These are phyloP conservation scores for Dioszegia hungarica DNA, from an alignment of 768 basidiomycete genomes.

Conservation along the genomic window DNA sequence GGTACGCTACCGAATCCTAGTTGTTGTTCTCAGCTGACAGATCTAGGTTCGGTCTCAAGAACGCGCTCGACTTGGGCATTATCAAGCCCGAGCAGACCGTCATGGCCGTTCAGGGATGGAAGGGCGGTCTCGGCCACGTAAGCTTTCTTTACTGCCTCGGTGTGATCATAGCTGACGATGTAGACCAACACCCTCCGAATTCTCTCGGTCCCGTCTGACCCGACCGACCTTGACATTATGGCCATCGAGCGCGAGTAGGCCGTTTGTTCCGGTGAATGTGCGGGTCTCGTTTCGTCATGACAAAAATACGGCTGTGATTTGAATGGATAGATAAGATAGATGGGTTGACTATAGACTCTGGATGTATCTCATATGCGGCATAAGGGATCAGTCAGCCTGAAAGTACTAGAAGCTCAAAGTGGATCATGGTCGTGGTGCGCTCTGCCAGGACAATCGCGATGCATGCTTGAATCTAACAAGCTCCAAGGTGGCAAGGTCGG, in stretches of 20 bases:
- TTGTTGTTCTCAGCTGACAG: not conserved
- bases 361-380: too few species aligned
- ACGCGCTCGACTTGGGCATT: conserved; percentile 74
- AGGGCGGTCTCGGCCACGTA: conserved; percentile 84
- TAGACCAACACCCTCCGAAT: conserved; percentile 50
- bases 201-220: conserved; percentile 46
- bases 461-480: too few species aligned
- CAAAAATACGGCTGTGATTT: too few species aligned
- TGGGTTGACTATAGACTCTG: too few species aligned
- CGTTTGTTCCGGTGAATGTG: too few species aligned
- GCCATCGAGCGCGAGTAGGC: conserved; percentile 35
- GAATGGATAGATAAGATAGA: too few species aligned
- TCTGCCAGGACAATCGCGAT: too few species aligned
- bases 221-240: conserved; percentile 47
- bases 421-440: too few species aligned
- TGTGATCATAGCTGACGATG: conserved; percentile 4
- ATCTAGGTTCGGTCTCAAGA: conserved; percentile 68
- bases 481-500: too few species aligned
- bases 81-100: conserved; percentile 83
- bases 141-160: not conserved
- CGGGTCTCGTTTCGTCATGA: too few species aligned
- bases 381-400: too few species aligned
- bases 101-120: conserved; percentile 98
- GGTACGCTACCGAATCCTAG: conserved; percentile 51
- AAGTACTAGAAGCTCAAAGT: too few species aligned